Percentiles rank a stretch among this genome's conserved stretches.
Evolutionary conservation across 345 rosid genomes (phyloP).

Genomic region (Lepidium africanum): DNA sequence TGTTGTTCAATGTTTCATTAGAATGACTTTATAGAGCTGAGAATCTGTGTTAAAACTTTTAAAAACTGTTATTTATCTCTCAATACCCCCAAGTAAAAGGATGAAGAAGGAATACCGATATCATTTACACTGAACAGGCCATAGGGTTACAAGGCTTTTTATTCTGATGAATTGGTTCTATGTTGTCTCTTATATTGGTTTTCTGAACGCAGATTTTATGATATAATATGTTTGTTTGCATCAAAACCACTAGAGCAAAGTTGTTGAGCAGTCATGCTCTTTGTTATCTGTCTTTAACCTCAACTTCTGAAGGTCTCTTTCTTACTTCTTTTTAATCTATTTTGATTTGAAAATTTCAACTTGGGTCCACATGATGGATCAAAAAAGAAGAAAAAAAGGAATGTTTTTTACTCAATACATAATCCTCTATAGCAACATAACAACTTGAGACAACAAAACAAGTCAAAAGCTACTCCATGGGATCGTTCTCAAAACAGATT

Average conservation of each 20-base stretch:
- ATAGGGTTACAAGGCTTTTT: neutral
- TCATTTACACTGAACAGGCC: neutral
- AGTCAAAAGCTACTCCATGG: neutral
- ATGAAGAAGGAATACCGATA: neutral
- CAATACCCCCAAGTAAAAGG: neutral
- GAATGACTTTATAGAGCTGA: constrained; percentile 8
- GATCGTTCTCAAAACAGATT: neutral
- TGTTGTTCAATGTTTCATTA: constrained; percentile 26
- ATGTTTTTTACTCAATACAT: neutral
- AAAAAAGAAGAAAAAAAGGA: neutral
- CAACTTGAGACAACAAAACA: constrained; percentile 19
- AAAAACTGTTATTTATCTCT: neutral
- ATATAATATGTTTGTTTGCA: neutral
- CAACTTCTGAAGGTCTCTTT: neutral
- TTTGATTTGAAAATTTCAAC: neutral
- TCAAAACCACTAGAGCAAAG: neutral
- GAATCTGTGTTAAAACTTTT: constrained; percentile 8
- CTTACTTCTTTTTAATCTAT: neutral
- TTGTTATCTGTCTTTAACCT: neutral
- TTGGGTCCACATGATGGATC: no score
- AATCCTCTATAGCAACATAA: constrained; percentile 13
- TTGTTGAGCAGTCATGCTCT: neutral
- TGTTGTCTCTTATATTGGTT: neutral
- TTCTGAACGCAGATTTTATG: neutral
- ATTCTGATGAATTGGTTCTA: neutral